phyloP scores from a whole-genome alignment of 495 filamentous ascomycete genomes.

The Tetracladium setigerum region DNA sequence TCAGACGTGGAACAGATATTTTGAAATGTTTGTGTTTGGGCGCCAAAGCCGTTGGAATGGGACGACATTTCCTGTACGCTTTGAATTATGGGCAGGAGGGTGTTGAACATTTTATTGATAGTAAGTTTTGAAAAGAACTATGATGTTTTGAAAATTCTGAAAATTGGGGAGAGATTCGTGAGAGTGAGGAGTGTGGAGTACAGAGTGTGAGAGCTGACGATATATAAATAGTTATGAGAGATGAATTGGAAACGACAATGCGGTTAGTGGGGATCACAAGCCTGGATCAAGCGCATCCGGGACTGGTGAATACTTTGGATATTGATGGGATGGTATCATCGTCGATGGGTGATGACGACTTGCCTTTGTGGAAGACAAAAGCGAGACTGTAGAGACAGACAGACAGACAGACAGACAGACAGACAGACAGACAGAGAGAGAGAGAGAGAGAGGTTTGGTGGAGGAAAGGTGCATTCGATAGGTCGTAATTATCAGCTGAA shows the following conservation, averaged over 20 bases:
- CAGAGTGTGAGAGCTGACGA: not conserved
- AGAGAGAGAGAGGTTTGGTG: too few species aligned
- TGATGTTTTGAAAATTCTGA: not conserved
- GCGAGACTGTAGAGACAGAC: slow-evolving; percentile 17
- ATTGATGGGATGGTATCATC: slow-evolving; percentile 61
- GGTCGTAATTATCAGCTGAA: too few species aligned
- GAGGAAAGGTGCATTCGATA: too few species aligned
- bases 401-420: too few species aligned
- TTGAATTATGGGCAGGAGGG: slow-evolving; percentile 69
- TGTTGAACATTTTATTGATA: slow-evolving; percentile 55
- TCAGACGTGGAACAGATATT: slow-evolving; percentile 57
- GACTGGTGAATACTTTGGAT: slow-evolving; percentile 59
- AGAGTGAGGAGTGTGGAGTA: not conserved
- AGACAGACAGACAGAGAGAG: too few species aligned
- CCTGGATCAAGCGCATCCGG: slow-evolving; percentile 61
- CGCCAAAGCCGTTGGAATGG: slow-evolving; percentile 55
- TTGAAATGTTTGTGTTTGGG: slow-evolving; percentile 64
- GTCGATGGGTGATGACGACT: slow-evolving; percentile 30
- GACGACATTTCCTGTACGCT: slow-evolving; percentile 53
- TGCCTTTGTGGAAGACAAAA: slow-evolving; percentile 45
- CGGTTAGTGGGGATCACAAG: slow-evolving; percentile 66
- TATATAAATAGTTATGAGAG: slow-evolving; percentile 62
- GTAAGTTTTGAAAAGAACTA: slow-evolving; percentile 36
- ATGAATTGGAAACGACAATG: slow-evolving; percentile 77
- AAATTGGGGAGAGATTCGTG: not conserved